Percentiles rank a stretch among this genome's conserved stretches.
Evolutionary conservation across 2,329 filamentous ascomycete species (phyloP).

Genomic region (Cordyceps fumosorosea): DNA sequence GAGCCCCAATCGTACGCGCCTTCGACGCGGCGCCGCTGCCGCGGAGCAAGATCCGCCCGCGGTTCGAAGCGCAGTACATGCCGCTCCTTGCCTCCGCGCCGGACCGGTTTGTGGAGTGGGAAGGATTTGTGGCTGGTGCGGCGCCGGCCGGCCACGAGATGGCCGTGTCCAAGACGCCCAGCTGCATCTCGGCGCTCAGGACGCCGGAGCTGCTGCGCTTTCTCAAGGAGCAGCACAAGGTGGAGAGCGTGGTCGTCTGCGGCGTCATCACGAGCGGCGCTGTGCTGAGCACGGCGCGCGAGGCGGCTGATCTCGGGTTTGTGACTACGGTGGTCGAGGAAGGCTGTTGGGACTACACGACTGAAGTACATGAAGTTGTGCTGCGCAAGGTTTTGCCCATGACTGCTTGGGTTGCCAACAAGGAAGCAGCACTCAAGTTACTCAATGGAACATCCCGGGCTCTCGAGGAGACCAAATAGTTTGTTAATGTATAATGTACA

Average conservation of each 20-base stretch:
- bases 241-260: not conserved
- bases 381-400: not conserved
- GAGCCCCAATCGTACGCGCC: no score
- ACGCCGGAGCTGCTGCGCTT: not conserved
- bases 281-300: constrained; percentile 2
- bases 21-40: not conserved
- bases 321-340: not conserved
- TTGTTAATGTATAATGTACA: not conserved
- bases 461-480: not conserved
- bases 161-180: not conserved
- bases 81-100: not conserved
- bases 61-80: not conserved
- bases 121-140: not conserved
- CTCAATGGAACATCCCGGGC: not conserved
- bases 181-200: constrained; percentile 1
- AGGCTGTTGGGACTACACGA: constrained; percentile 1
- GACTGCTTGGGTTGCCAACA: not conserved
- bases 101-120: not conserved
- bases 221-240: not conserved
- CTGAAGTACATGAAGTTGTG: not conserved
- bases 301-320: constrained; percentile 2
- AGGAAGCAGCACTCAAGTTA: not conserved
- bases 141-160: not conserved
- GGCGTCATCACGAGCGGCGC: not conserved
- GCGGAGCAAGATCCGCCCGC: not conserved